Evolutionary conservation across 208 protist genomes (phyloP), one percentile per base, ranked within the genome.

Genomic region (Porcisia hertigi): DNA sequence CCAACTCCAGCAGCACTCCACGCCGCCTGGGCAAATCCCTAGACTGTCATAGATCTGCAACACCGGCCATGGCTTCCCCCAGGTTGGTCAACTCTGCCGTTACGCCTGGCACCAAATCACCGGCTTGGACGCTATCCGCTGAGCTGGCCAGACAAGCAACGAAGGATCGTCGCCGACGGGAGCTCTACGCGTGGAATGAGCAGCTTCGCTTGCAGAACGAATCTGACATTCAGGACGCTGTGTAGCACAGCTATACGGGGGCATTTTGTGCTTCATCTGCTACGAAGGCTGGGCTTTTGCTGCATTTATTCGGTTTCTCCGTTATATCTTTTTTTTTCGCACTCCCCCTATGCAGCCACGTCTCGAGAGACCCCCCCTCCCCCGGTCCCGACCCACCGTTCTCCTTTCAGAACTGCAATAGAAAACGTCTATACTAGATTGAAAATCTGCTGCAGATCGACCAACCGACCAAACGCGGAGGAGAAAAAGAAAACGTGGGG

Each of bases 171-270:
- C 84, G 88, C 3, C 76, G 92, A 23, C 84, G 89, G 16, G 89
- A 96, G 73, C 65, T 96, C 20, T 96, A 96, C 73, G 92, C 89
- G 36, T 96, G 92, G 90, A 96, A 96, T 70, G 83, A 86, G 58
- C 54, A 83, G 57, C 69, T 91, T 75, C 76, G 84, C 0, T 45
- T 74, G 36, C 65, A 85, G 73, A 80, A 86, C 34, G 82, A 88
- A 70, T 69, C 64, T 18, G 59, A 57, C 36, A 85, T 73, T 9
- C 77, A 81, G 65, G 77, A 93, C 63, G 90, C 87, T 23, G 88
- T 93, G 36, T 92, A 60, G 81, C 36, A 30, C 39, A 3, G 5
- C 12, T 14, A 20, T n/a, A 20, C 5, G 20, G n/a, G 49, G 16
- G 53, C 23, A 52, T 7, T 12, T 7, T 30, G 34, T 23, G 36